These are phyloP conservation scores for Coprinopsis sp. DNA, from an alignment of 768 basidiomycete species.

Conservation along the genomic window DNA sequence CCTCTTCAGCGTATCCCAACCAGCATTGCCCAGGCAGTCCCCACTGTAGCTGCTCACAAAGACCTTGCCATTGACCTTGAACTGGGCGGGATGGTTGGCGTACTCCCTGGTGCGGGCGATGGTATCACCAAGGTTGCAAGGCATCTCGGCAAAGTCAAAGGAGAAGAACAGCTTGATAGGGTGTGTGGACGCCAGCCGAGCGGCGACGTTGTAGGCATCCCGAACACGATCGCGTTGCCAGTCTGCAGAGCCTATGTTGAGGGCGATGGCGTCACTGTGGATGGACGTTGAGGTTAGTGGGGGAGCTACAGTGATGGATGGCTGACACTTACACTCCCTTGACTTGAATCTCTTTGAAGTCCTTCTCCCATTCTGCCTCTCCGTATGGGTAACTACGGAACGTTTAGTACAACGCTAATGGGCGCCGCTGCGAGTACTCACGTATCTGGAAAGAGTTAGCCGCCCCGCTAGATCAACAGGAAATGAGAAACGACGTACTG, in stretches of 20 bases:
- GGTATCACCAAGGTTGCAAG: slow-evolving; percentile 39
- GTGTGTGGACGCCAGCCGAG: slow-evolving; percentile 29
- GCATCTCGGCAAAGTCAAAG: slow-evolving; percentile 51
- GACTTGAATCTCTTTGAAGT: slow-evolving; percentile 37
- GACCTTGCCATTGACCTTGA: slow-evolving; percentile 46
- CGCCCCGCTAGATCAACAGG: neutral
- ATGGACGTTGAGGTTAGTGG: neutral
- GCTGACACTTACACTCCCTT: slow-evolving; percentile 35
- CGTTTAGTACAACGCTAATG: neutral
- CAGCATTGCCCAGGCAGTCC: slow-evolving; percentile 51
- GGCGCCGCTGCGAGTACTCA: neutral
- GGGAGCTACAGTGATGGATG: slow-evolving; percentile 13
- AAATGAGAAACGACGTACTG: slow-evolving; percentile 29
- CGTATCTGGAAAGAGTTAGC: neutral
- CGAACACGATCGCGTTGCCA: slow-evolving; percentile 48
- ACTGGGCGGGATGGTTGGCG: slow-evolving; percentile 48
- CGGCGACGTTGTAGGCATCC: slow-evolving; percentile 49
- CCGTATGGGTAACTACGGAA: slow-evolving; percentile 36
- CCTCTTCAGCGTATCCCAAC: slow-evolving; percentile 44
- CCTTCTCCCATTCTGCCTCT: slow-evolving; percentile 35
- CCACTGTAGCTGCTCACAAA: slow-evolving; percentile 62
- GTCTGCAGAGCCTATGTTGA: slow-evolving; percentile 53
- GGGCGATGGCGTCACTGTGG: slow-evolving; percentile 53
- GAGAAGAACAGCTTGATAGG: slow-evolving; percentile 56
- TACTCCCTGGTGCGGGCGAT: slow-evolving; percentile 44